Percentiles rank a stretch among this genome's conserved stretches.
Conservation (phyloP, 306 rosid genomes). For the Carpinus viminea region DNA sequence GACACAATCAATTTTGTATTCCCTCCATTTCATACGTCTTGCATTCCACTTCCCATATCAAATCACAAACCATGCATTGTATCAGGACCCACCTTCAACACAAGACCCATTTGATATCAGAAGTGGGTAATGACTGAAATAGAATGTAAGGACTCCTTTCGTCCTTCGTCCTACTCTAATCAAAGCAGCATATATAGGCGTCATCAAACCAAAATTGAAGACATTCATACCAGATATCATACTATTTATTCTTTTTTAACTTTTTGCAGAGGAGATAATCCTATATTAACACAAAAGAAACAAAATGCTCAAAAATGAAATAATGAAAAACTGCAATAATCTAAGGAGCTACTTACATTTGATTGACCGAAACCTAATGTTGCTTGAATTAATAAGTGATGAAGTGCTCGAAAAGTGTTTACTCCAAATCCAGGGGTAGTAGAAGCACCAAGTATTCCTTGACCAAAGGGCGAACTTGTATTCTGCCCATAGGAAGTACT, state of each 20-base stretch:
- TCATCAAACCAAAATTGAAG: not conserved
- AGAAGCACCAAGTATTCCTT: slow-evolving; percentile 3
- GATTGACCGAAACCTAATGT: slow-evolving; percentile 56
- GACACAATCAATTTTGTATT: not conserved
- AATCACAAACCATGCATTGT: not conserved
- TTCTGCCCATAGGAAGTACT: slow-evolving; percentile 56
- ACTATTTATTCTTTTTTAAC: not conserved
- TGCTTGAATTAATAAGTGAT: slow-evolving; percentile 48
- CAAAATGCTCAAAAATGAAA: not conserved
- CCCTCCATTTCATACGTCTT: not conserved
- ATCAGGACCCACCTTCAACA: not conserved
- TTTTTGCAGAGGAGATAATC: not conserved
- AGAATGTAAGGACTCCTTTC: not conserved
- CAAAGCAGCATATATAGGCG: not conserved
- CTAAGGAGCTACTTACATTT: slow-evolving; percentile 43
- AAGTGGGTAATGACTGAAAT: not conserved
- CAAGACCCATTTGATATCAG: not conserved
- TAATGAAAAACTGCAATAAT: not conserved
- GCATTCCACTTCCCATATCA: not conserved
- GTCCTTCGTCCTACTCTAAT: not conserved
- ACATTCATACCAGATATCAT: not conserved
- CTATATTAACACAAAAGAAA: not conserved
- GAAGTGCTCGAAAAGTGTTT: slow-evolving; percentile 27
- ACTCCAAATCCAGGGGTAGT: not conserved
- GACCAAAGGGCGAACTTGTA: slow-evolving; percentile 34